Evolutionary conservation across 306 rosid species (phyloP).

Genomic region (Glycine soja): DNA sequence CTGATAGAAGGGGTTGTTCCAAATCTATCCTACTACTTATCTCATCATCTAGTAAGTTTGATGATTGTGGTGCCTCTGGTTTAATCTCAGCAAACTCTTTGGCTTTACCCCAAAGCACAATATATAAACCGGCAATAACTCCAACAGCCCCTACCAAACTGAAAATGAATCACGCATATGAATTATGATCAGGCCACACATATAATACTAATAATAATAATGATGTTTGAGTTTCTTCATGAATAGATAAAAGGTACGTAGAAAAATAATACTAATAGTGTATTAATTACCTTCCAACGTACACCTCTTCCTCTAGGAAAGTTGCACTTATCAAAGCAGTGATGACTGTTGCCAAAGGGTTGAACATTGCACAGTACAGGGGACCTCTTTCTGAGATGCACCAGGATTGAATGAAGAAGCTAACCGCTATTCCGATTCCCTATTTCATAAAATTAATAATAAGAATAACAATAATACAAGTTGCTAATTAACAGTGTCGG

Average conservation of each 20-base stretch:
- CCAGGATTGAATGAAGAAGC: conserved; percentile 71
- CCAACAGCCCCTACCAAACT: conserved; percentile 70
- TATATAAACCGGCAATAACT: conserved; percentile 65
- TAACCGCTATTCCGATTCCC: conserved; percentile 69
- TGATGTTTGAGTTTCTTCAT: neutral
- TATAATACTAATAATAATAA: neutral
- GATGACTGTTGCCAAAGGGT: conserved; percentile 71
- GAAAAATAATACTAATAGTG: neutral
- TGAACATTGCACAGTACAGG: conserved; percentile 71
- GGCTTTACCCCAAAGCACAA: conserved; percentile 82
- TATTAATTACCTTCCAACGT: conserved; percentile 64
- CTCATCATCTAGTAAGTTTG: conserved; percentile 39
- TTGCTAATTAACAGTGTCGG: no score
- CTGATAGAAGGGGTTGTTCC: conserved; percentile 60
- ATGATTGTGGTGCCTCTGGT: conserved; percentile 33
- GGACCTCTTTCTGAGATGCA: conserved; percentile 77
- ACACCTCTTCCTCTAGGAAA: conserved; percentile 63
- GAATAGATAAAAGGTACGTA: no score
- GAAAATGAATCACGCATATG: conserved; percentile 33
- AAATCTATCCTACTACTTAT: conserved; percentile 48
- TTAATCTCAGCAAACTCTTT: conserved; percentile 52
- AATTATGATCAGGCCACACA: neutral
- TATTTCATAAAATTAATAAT: conserved; percentile 34
- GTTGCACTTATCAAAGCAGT: conserved; percentile 58
- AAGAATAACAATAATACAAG: neutral